Base-by-base conservation (phyloP, 2,329 filamentous ascomycete genomes). In the Fusarium liriodendri region DNA sequence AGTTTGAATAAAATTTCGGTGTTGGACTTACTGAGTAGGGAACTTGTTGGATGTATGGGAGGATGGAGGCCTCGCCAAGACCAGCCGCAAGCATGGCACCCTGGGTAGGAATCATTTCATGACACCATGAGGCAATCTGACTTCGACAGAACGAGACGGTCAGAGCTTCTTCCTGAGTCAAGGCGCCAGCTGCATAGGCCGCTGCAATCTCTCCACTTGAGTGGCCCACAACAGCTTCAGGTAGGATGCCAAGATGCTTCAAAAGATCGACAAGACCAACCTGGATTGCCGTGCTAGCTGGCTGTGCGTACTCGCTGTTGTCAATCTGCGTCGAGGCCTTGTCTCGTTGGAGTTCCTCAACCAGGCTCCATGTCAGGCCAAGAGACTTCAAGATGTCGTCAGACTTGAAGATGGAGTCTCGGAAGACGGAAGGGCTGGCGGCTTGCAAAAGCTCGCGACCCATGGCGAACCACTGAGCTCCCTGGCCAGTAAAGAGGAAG, bases 131-230 rank as follows among this genome's bases (percentile, higher is more conserved):
- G 67, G 67, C 38, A 65, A 72, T 18, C 66, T 58, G 27, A 80
- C 82, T 27, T 82, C 74, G 62, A 79, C 78, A 66, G 79, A 83
- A 1, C 4, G 82, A 74, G 1, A 80, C 68, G 2, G 68, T 71
- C 27, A 83, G 76, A 1, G 80, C 81, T 8, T 76, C 75, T 5
- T 78, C 66, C 10, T 68, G 71, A 0, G 69, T 66, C 11, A 79
- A 29, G 8, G 52, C 64, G 0, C 67, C 71, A 1, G 71, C 70
- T 3, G 76, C 72, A 60, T 82, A 84, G 0, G 83, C 83, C 9
- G 82, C 83, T 18, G 80, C 79, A 20, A 84, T 82, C 65, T 84
- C 83, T 14, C 82, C 82, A 6, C 76, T 79, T 1, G 79, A 82
- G 65, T 84, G 82, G 0, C 83, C 82, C 0, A 81, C 73, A 0